These are phyloP conservation scores for Kazachstania viticola DNA, from an alignment of 805 yeast species.

Conservation along the genomic window DNA sequence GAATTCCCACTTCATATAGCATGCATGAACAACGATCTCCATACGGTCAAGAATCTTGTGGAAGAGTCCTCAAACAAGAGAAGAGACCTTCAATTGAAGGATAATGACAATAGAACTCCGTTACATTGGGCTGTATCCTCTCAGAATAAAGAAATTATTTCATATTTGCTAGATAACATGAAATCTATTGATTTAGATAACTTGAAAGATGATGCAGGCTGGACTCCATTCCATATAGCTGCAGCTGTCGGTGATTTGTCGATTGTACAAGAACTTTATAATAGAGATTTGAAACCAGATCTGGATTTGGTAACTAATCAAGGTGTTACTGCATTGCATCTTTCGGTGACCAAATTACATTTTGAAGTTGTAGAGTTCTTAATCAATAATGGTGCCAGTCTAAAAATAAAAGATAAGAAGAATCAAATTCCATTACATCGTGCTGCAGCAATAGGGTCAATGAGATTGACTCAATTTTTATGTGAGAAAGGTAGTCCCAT, in stretches of 20 bases:
- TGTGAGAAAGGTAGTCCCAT: slow-evolving; percentile 46
- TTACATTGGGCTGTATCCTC: slow-evolving; percentile 82
- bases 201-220: slow-evolving; percentile 60
- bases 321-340: slow-evolving; percentile 66
- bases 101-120: slow-evolving; percentile 69
- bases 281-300: slow-evolving; percentile 42
- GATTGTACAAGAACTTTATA: slow-evolving; percentile 40
- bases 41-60: slow-evolving; percentile 40
- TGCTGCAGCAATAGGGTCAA: slow-evolving; percentile 70
- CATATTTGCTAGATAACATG: slow-evolving; percentile 28
- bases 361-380: slow-evolving; percentile 40
- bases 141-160: slow-evolving; percentile 40
- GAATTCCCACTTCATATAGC: slow-evolving; percentile 43
- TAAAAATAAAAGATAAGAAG: slow-evolving; percentile 53
- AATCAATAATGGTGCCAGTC: slow-evolving; percentile 48
- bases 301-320: slow-evolving; percentile 48
- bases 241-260: slow-evolving; percentile 56
- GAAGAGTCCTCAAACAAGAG: slow-evolving; percentile 34
- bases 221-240: slow-evolving; percentile 84
- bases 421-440: slow-evolving; percentile 65
- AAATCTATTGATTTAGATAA: slow-evolving; percentile 51
- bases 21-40: slow-evolving; percentile 46
- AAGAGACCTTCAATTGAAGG: slow-evolving; percentile 34
- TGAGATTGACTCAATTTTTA: slow-evolving; percentile 43
- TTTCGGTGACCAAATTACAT: slow-evolving; percentile 65